Conservation (phyloP, 1,139 yeast species). For the Arxiozyma bovina region DNA sequence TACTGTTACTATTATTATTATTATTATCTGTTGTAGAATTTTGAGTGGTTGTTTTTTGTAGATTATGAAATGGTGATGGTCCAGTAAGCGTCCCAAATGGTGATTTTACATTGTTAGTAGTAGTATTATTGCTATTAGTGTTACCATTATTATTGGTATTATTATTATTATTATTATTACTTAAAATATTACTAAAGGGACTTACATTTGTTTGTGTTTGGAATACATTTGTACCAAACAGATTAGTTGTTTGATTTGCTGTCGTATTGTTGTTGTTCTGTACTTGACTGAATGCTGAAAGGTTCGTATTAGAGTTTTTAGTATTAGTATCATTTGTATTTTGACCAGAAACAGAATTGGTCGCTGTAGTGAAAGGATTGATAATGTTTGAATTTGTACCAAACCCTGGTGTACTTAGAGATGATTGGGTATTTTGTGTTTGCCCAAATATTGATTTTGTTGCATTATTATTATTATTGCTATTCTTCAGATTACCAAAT, state of each 20-base stretch:
- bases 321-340: not conserved
- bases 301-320: not conserved
- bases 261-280: not conserved
- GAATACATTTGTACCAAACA: not conserved
- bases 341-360: slow-evolving; percentile 1
- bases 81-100: not conserved
- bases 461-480: not conserved
- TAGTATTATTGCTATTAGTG: too few species aligned
- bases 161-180: not conserved
- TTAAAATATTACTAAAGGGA: not conserved
- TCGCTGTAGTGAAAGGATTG: slow-evolving; percentile 1
- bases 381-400: not conserved
- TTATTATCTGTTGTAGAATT: not conserved
- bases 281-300: not conserved
- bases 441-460: slow-evolving; percentile 7
- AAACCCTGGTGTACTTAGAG: not conserved
- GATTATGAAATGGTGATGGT: slow-evolving; percentile 6
- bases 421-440: not conserved
- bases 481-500: slow-evolving; percentile 5
- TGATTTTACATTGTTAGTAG: not conserved
- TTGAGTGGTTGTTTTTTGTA: slow-evolving; percentile 2
- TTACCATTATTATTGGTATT: not conserved
- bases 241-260: not conserved
- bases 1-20: not conserved
- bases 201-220: not conserved